These are phyloP conservation scores for Apiospora arundinis DNA, from an alignment of 2,329 filamentous ascomycete genomes.

Conservation along the genomic window DNA sequence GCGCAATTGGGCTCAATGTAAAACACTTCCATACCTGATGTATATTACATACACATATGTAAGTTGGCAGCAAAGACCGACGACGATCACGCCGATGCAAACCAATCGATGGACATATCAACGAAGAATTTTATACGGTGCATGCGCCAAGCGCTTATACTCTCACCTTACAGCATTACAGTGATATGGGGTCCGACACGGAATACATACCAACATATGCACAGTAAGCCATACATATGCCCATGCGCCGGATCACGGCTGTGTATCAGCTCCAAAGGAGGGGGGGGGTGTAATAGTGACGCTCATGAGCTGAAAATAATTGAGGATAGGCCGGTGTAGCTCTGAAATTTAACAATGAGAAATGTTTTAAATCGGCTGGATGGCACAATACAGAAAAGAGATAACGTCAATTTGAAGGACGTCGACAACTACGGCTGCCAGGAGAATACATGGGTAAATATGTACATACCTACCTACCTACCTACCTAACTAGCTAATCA, in stretches of 20 bases:
- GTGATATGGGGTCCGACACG: neutral
- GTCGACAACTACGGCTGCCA: neutral
- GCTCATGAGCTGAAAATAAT: too few species aligned
- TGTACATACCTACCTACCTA: too few species aligned
- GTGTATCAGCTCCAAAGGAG: neutral
- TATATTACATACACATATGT: neutral
- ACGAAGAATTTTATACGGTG: neutral
- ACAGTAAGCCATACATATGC: constrained; percentile 16
- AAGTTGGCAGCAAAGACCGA: neutral
- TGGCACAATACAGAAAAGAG: neutral
- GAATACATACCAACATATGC: neutral
- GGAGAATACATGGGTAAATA: too few species aligned
- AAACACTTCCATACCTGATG: neutral
- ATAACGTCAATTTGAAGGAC: too few species aligned
- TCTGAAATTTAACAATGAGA: neutral
- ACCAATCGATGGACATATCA: neutral
- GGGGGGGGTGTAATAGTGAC: neutral
- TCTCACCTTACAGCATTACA: neutral
- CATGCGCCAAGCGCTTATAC: neutral
- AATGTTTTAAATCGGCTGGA: too few species aligned
- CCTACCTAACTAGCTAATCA: neutral
- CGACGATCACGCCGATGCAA: neutral
- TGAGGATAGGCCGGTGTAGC: neutral
- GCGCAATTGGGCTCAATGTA: neutral
- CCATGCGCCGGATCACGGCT: neutral